phyloP scores from a whole-genome alignment of 1,284 basidiomycete species.

The Ustilago trichophora region DNA sequence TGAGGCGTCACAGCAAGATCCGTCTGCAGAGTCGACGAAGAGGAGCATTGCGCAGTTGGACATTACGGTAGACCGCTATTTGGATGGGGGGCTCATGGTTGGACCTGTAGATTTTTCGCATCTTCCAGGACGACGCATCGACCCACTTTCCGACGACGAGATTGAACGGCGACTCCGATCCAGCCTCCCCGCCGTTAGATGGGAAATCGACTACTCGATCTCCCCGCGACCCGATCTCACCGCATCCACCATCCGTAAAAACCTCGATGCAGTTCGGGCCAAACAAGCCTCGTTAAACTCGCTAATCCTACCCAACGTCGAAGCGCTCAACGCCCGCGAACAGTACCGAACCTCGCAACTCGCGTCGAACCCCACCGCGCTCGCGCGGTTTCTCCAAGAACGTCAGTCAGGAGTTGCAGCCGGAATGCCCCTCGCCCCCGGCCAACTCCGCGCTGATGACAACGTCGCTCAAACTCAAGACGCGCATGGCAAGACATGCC shows the following conservation, averaged over 20 bases:
- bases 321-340: conserved; percentile 59
- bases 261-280: conserved; percentile 44
- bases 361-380: conserved; percentile 45
- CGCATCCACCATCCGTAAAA: conserved; percentile 29
- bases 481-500: background rate
- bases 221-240: conserved; percentile 48
- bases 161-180: conserved; percentile 36
- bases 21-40: background rate
- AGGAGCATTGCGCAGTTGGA: conserved; percentile 53
- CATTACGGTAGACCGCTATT: conserved; percentile 58
- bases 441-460: conserved; percentile 40
- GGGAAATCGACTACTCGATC: conserved; percentile 61
- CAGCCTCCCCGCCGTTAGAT: conserved; percentile 25
- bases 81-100: conserved; percentile 50
- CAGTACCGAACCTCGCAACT: conserved; percentile 41
- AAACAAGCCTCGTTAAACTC: conserved; percentile 41
- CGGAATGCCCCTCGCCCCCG: conserved; percentile 61
- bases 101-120: conserved; percentile 58
- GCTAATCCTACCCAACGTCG: conserved; percentile 60
- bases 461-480: too few relatives aligned
- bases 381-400: conserved; percentile 56
- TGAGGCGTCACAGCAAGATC: too few relatives aligned
- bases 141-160: conserved; percentile 50
- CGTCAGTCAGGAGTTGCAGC: conserved; percentile 46
- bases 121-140: conserved; percentile 39